Percentiles rank a stretch among this genome's conserved stretches.
phyloP scores from a whole-genome alignment of 352 stramenopile genomes.

The Globisporangium alternatum region DNA sequence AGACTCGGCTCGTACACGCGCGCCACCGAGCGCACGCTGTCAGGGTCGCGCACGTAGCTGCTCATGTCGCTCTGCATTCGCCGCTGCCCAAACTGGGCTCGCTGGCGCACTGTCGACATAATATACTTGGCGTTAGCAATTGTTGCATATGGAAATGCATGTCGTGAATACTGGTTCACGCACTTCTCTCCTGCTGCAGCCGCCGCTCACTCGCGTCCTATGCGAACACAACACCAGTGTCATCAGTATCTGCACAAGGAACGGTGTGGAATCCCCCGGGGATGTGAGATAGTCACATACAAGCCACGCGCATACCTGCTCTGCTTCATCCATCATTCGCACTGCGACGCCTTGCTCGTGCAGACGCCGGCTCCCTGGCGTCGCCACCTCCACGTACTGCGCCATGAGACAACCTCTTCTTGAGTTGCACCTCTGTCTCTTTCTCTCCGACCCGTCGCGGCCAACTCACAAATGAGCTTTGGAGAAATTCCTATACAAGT shows the following conservation, averaged over 20 bases:
- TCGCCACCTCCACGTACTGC: slow-evolving; percentile 29
- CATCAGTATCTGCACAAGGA: neutral
- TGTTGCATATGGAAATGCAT: neutral
- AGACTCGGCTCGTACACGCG: slow-evolving; percentile 49
- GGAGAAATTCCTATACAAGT: neutral
- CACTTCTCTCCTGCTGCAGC: slow-evolving; percentile 13
- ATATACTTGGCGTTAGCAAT: neutral
- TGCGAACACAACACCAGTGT: neutral
- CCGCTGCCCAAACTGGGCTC: slow-evolving; percentile 20
- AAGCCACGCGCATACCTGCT: slow-evolving; percentile 1
- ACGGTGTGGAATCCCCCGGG: neutral
- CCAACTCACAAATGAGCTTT: neutral
- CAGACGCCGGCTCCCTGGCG: slow-evolving; percentile 7
- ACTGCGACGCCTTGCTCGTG: neutral
- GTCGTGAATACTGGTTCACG: neutral
- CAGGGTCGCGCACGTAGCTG: slow-evolving; percentile 18
- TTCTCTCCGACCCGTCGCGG: neutral
- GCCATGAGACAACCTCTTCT: slow-evolving; percentile 12
- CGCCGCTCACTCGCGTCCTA: slow-evolving; percentile 11
- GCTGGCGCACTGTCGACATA: slow-evolving; percentile 13
- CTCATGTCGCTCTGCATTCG: slow-evolving; percentile 24
- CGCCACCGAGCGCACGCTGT: slow-evolving; percentile 26
- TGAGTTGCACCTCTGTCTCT: slow-evolving; percentile 1
- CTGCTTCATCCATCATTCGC: neutral
- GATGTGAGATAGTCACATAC: neutral